Percentiles rank a stretch among this genome's conserved stretches.
phyloP scores from a whole-genome alignment of 148 eudicot genomes.

The Nepenthes gracilis region DNA sequence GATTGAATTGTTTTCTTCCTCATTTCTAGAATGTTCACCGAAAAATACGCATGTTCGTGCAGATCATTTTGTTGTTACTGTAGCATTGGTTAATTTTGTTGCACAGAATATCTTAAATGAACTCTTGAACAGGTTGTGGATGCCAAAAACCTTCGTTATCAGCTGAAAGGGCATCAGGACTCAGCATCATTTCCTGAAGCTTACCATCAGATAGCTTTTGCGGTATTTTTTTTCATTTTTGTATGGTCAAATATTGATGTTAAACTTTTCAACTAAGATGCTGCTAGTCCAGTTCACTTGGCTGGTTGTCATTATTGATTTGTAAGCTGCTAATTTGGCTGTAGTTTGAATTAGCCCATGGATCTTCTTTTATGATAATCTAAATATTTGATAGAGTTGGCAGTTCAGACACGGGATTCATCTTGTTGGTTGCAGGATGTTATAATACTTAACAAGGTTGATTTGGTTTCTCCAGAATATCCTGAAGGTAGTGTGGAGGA shows the following conservation, averaged over 20 bases:
- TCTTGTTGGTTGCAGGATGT: constrained; percentile 58
- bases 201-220: constrained; percentile 83
- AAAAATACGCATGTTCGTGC: background rate
- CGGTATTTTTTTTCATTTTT: constrained; percentile 36
- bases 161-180: constrained; percentile 56
- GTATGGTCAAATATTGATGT: too few species aligned
- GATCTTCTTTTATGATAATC: background rate
- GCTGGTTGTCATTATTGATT: too few species aligned
- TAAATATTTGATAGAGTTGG: background rate
- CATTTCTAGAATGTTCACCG: background rate
- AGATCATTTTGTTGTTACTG: background rate
- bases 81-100: too few species aligned
- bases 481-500: constrained; percentile 47
- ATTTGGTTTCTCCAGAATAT: constrained; percentile 65
- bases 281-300: background rate
- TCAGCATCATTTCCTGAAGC: constrained; percentile 93
- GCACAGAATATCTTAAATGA: too few species aligned
- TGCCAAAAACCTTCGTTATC: constrained; percentile 85
- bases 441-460: constrained; percentile 83
- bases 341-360: too few species aligned
- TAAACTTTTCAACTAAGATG: background rate
- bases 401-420: constrained; percentile 3
- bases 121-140: constrained; percentile 62
- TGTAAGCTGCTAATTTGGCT: too few species aligned
- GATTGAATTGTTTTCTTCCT: background rate